Conservation (phyloP, 1,284 basidiomycete genomes). For the Heterobasidion occidentale region DNA sequence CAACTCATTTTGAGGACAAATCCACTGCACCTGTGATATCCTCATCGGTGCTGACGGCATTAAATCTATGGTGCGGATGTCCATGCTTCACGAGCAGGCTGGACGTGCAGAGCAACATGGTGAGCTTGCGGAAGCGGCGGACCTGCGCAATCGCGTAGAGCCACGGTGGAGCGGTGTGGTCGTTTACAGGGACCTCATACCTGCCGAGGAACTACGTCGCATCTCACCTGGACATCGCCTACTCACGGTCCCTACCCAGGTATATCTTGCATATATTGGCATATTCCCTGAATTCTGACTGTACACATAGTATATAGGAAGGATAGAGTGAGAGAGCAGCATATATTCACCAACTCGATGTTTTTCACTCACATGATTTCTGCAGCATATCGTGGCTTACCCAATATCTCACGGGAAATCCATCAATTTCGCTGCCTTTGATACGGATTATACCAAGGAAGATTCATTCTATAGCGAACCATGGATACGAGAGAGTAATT, state of each 20-base stretch:
- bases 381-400: constrained; percentile 35
- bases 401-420: constrained; percentile 31
- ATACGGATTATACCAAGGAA: constrained; percentile 20
- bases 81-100: constrained; percentile 18
- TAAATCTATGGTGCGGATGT: constrained; percentile 21
- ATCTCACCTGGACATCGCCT: constrained; percentile 25
- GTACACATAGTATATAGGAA: constrained; percentile 30
- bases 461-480: constrained; percentile 25
- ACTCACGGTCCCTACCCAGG: constrained; percentile 25
- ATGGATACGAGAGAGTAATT: constrained; percentile 24
- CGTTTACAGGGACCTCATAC: constrained; percentile 32
- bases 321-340: constrained; percentile 21
- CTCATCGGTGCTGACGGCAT: constrained; percentile 45
- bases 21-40: constrained; percentile 34
- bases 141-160: constrained; percentile 15
- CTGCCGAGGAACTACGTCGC: constrained; percentile 23
- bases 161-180: constrained; percentile 31
- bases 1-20: constrained; percentile 33
- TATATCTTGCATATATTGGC: constrained; percentile 15
- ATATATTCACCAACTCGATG: background rate
- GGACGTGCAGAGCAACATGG: constrained; percentile 10
- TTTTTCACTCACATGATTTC: background rate
- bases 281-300: background rate
- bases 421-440: constrained; percentile 12
- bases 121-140: constrained; percentile 10